Evolutionary conservation across 2,329 filamentous ascomycete species (phyloP).

Genomic region (Claviceps quebecensis): DNA sequence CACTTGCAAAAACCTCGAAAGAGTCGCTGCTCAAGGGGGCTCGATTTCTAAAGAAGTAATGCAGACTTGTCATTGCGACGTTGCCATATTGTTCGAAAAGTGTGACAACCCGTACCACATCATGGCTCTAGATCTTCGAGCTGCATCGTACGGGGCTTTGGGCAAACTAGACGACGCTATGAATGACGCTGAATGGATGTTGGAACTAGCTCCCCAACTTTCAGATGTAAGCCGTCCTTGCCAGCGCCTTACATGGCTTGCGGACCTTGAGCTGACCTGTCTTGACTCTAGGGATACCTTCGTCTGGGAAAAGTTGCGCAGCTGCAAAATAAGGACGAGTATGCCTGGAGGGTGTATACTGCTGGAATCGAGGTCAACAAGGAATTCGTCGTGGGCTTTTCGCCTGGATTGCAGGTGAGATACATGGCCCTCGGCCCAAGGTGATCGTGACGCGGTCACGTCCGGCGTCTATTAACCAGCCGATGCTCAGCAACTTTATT

Average conservation of each 20-base stretch:
- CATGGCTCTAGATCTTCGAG: constrained; percentile 26
- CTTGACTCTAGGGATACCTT: constrained; percentile 23
- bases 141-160: constrained; percentile 25
- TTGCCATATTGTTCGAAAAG: constrained; percentile 15
- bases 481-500: too few relatives aligned
- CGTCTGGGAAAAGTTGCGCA: constrained; percentile 26
- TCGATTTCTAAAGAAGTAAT: constrained; percentile 28
- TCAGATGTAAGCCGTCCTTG: constrained; percentile 20
- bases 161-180: constrained; percentile 23
- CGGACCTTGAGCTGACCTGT: not conserved
- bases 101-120: constrained; percentile 25
- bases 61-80: constrained; percentile 21
- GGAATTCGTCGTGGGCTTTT: constrained; percentile 14
- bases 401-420: constrained; percentile 21
- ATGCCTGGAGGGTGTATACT: constrained; percentile 26
- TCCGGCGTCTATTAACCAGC: too few relatives aligned
- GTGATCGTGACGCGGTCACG: too few relatives aligned
- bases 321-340: constrained; percentile 22
- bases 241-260: too few relatives aligned
- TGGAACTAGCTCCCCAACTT: constrained; percentile 26
- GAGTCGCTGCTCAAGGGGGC: constrained; percentile 16
- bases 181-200: constrained; percentile 28
- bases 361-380: constrained; percentile 22
- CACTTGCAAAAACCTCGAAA: constrained; percentile 16
- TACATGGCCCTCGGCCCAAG: not conserved